A percentile compares a stretch with the other conserved stretches of the same genome.
Evolutionary conservation across 2,329 filamentous ascomycete genomes (phyloP).

Genomic region (Chaetomium olivaceum): DNA sequence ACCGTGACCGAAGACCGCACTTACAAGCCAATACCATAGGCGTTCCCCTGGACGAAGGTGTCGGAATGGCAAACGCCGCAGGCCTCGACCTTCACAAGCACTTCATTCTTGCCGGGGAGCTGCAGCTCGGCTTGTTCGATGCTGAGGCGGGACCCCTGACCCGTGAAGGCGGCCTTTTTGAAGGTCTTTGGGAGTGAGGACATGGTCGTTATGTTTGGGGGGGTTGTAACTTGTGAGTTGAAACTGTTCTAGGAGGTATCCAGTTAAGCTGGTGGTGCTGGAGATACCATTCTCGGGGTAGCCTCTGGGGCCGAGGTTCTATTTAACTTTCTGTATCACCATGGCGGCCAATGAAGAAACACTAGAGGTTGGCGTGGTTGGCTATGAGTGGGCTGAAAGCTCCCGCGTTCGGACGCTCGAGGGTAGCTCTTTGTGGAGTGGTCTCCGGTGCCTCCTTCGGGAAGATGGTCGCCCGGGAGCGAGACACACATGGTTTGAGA

Average conservation of each 20-base stretch:
- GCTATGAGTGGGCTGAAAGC: neutral
- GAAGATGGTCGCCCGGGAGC: neutral
- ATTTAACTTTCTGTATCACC: neutral
- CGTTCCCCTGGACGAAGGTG: conserved; percentile 35
- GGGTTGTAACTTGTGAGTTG: neutral
- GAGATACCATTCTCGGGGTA: neutral
- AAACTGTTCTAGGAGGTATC: neutral
- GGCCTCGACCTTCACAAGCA: conserved; percentile 63
- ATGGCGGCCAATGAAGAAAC: no score
- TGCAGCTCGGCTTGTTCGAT: conserved; percentile 55
- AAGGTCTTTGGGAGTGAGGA: conserved; percentile 53
- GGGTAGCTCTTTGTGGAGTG: neutral
- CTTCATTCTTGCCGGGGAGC: conserved; percentile 38
- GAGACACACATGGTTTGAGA: neutral
- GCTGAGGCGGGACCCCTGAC: conserved; percentile 46
- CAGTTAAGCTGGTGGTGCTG: no score
- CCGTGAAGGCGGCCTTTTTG: conserved; percentile 58
- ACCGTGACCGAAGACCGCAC: conserved; percentile 32
- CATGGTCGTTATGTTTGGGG: conserved; percentile 19
- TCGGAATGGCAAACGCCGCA: conserved; percentile 64
- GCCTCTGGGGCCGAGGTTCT: neutral
- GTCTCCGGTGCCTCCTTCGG: neutral
- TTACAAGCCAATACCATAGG: conserved; percentile 36
- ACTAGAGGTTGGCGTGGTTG: no score
- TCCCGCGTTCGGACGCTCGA: neutral